Evolutionary conservation across 1,139 yeast species (phyloP), one percentile per base, ranked within the genome.

Genomic region (Entelexis sorbosivorans): DNA sequence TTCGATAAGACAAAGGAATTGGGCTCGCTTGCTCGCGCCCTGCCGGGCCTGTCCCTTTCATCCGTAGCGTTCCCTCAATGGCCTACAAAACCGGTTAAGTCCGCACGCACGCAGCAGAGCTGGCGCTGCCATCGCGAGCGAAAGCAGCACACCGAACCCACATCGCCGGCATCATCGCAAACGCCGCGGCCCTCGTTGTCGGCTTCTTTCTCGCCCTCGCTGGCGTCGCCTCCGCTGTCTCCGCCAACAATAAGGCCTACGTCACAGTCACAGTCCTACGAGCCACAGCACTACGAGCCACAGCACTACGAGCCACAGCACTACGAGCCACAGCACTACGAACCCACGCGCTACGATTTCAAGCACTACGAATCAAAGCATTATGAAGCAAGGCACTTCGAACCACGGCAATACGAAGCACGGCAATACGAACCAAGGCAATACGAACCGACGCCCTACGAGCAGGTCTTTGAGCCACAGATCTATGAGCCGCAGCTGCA

Each of bases 41-140:
- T 47, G 16, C 49, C 49, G 14, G 49, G 49, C 16, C 44, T 47
- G 13, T 38, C 38, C 14, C 38, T 47, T 10, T 20, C 49, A 26
- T 31, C 38, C n/a, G 36, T 20, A 4, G 44, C 44, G 10, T 10
- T 39, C 16, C 36, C 35, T 13, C 45, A 42, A n/a, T 42, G 45
- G 45, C 45, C 35, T 14, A 32, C 33, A 13, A 32, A 20, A 8
- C 35, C 28, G 11, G 36, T 31, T 4, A 42, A 42, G 20, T 16
- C 24, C 8, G 6, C 36, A 29, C 35, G 44, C 35, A 11, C 44
- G 14, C 14, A 16, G n/a, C 33, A n/a, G 10, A 17, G 24, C 11
- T 29, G 17, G 24, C 44, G 44, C 34, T 40, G 44, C 26, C 44
- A 40, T 14, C 44, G 42, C 42, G 42, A 38, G 10, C 40, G 33